Base-by-base conservation (phyloP, 495 filamentous ascomycete species). In the Amorphotheca resinae region DNA sequence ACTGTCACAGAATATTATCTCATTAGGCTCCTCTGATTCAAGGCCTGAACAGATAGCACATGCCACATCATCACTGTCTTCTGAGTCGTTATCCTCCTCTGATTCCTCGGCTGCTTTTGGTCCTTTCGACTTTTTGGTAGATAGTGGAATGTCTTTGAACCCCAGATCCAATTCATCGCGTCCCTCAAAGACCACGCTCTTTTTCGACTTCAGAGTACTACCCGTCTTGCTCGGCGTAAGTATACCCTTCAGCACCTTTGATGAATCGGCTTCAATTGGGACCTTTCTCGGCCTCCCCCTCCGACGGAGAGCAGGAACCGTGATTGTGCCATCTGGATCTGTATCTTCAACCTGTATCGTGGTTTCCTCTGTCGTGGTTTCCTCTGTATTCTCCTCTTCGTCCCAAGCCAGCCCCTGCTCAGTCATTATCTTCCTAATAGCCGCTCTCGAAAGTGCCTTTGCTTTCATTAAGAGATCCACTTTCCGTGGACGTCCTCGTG, bases 1-100 rank as follows among this genome's bases (percentile, higher is more conserved):
- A 30, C 77, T 80, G 58, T 93, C 87, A 58, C 87, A 95, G 54
- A 95, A 87, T n/a, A 95, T 76, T 45, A 95, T 93, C 51, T 72
- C 59, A 49, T 74, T 73, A 12, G 28, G 23, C 15, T 48, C 44
- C 22, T 25, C 26, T n/a, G 32, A 44, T 5, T 45, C 20, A 14
- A 35, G 26, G 9, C 25, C 22, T 18, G 36, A 34, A 35, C 50
- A 53, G 15, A 46, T 15, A 6, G 12, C 31, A 33, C 50, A 53
- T 20, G 33, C 17, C 20, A 22, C 25, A 12, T 42, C 38, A 16
- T 47, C 38, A n/a, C 17, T 22, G 15, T 30, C 42, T 4, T 22
- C 37, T 11, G 17, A 9, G 2, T 26, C 33, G 18, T 18, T 31
- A 16, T 28, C 41, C 4, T 14, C 42, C 18, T 35, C 41, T 5